phyloP scores from a whole-genome alignment of 2,329 filamentous ascomycete genomes.

The Rhinocladiella similis region DNA sequence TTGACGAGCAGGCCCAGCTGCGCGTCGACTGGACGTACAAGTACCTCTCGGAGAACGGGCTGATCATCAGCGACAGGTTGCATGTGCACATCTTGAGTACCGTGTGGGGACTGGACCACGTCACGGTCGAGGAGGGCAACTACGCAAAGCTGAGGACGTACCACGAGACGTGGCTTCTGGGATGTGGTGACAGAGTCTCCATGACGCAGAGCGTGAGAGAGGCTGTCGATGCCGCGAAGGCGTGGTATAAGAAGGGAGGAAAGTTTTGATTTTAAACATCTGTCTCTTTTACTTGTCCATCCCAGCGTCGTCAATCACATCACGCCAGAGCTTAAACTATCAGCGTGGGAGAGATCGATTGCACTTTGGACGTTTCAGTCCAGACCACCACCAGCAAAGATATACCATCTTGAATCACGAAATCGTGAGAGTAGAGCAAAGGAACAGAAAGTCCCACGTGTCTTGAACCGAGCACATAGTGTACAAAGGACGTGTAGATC shows the following conservation, averaged over 20 bases:
- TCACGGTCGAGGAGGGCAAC: background rate
- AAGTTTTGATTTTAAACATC: no score
- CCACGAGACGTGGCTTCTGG: background rate
- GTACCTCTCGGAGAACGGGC: background rate
- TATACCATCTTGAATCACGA: no score
- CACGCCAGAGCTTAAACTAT: no score
- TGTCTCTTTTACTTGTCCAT: no score
- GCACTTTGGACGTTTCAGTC: no score
- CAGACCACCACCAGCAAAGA: no score
- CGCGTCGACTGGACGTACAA: background rate
- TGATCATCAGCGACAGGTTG: background rate
- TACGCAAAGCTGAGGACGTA: background rate
- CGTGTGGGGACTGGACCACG: background rate
- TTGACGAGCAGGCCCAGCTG: background rate
- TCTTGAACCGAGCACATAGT: no score
- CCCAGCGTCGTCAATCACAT: no score
- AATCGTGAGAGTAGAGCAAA: no score
- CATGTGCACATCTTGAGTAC: constrained; percentile 1
- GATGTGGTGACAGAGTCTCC: background rate
- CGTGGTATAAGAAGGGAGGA: background rate
- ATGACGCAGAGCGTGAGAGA: background rate
- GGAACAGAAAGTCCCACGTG: no score
- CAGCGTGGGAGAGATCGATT: no score
- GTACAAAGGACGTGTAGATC: no score
- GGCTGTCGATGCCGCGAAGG: background rate